Evolutionary conservation across 495 filamentous ascomycete genomes (phyloP).

Genomic region (Bryoglossum gracile): DNA sequence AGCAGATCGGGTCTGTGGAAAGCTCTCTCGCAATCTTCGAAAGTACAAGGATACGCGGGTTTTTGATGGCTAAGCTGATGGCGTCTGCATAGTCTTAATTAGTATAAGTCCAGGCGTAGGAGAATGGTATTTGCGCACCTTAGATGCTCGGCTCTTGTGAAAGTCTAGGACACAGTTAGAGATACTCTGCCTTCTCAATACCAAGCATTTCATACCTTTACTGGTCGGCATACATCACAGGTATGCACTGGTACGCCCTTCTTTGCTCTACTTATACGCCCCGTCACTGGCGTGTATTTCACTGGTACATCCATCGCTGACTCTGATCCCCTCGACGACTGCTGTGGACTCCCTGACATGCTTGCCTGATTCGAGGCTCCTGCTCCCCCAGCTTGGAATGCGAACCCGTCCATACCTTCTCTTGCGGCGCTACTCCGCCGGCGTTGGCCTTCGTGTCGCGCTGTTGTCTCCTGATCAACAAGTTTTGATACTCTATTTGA

Average conservation of each 20-base stretch:
- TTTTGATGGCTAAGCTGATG: slow-evolving; percentile 82
- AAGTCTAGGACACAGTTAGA: slow-evolving; percentile 39
- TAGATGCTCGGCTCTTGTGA: slow-evolving; percentile 81
- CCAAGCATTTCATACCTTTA: slow-evolving; percentile 3
- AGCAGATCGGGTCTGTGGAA: slow-evolving; percentile 75
- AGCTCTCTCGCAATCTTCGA: slow-evolving; percentile 50
- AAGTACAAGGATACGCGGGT: slow-evolving; percentile 58
- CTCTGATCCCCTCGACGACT: slow-evolving; percentile 21
- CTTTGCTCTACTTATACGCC: slow-evolving; percentile 73
- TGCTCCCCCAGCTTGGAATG: slow-evolving; percentile 8
- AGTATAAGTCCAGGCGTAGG: too few species aligned
- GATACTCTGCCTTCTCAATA: slow-evolving; percentile 8
- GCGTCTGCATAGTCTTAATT: slow-evolving; percentile 56
- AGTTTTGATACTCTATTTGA: slow-evolving; percentile 19
- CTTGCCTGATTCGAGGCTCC: slow-evolving; percentile 12
- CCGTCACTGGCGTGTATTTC: slow-evolving; percentile 62
- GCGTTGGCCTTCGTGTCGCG: not conserved
- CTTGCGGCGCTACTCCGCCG: slow-evolving; percentile 13
- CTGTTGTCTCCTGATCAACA: not conserved
- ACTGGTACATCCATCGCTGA: slow-evolving; percentile 33
- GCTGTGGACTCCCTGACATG: slow-evolving; percentile 13
- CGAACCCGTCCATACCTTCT: slow-evolving; percentile 18
- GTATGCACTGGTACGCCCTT: slow-evolving; percentile 75
- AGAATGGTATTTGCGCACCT: slow-evolving; percentile 49
- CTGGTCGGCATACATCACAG: slow-evolving; percentile 43